phyloP scores from a whole-genome alignment of 2,329 filamentous ascomycete genomes.

The Graphilbum fragrans region DNA sequence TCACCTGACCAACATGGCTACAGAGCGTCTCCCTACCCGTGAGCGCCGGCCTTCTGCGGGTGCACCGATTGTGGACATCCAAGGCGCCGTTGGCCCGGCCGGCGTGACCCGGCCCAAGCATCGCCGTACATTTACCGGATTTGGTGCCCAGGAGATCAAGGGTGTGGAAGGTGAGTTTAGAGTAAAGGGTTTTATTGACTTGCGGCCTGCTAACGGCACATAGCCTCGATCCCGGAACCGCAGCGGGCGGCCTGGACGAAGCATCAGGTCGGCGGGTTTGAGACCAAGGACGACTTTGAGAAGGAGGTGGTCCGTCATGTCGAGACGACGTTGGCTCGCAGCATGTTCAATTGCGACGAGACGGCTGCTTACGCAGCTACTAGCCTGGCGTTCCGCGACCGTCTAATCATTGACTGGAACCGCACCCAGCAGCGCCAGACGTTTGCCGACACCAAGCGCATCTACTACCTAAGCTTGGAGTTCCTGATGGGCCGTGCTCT shows the following conservation, averaged over 20 bases:
- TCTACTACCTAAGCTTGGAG: constrained; percentile 96
- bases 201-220: too few relatives aligned
- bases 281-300: constrained; percentile 72
- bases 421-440: constrained; percentile 95
- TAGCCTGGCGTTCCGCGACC: constrained; percentile 83
- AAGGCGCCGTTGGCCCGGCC: constrained; percentile 74
- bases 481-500: constrained; percentile 94
- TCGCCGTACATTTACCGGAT: constrained; percentile 91
- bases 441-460: constrained; percentile 76
- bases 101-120: constrained; percentile 87
- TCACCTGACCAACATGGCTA: constrained; percentile 4
- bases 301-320: constrained; percentile 84
- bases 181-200: neutral
- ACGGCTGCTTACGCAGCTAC: constrained; percentile 83
- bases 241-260: constrained; percentile 71
- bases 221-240: constrained; percentile 72
- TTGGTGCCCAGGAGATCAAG: constrained; percentile 86
- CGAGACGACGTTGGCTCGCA: constrained; percentile 89
- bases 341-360: constrained; percentile 97
- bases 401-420: constrained; percentile 93
- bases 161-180: constrained; percentile 62
- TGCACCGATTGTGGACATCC: constrained; percentile 75
- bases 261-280: constrained; percentile 55
- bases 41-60: constrained; percentile 73
- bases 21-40: constrained; percentile 34